Evolutionary conservation across 371 early-diverging fungal species (phyloP), one percentile per base, ranked within the genome.

Genomic region (Apophysomyces trapeziformis): DNA sequence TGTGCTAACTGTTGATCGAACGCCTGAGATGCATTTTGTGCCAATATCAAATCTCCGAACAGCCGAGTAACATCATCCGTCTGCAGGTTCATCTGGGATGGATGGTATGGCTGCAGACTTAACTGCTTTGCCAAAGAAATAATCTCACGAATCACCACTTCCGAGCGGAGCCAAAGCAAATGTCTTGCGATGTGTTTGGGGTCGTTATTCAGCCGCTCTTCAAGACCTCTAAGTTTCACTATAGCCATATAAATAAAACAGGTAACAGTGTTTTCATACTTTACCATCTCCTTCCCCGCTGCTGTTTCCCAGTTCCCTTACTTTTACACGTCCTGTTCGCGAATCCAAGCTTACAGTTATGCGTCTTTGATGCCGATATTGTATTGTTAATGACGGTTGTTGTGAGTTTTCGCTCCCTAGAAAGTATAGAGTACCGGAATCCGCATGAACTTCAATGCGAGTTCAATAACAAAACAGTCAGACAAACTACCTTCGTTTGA

Each of bases 241-340:
- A 66, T 3, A 18, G 7, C 16, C 58, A 16, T n/a, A 38, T 26
- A 54, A 43, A 50, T 61, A 4, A 21, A 45, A 58, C 38, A 57
- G 46, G 41, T 13, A 54, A 2, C 6, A 21, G 43, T 39, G 14
- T n/a, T 7, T 7, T 13, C n/a, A 45, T 21, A 11, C 54, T 76
- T 78, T 80, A 85, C 85, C 77, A 68, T 87, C 85, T 12, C 80
- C 80, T 66, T 85, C 86, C 38, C 82, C 79, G 7, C 75, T 73
- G 4, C 80, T 71, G 36, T 77, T 77, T 35, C 83, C 83, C 14
- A 83, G 74, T 46, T 85, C 87, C 4, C 77, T 75, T 13, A 81
- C 85, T 38, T 82, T 84, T 38, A 85, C 71, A 57, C 77, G 80
- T 14, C 87, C 87, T 1, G 85, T 83, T 16, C 87, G 79, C 58